A percentile compares a stretch with the other conserved stretches of the same genome.
phyloP scores from a whole-genome alignment of 2,329 filamentous ascomycete species.

The Hypoxylon sp. region DNA sequence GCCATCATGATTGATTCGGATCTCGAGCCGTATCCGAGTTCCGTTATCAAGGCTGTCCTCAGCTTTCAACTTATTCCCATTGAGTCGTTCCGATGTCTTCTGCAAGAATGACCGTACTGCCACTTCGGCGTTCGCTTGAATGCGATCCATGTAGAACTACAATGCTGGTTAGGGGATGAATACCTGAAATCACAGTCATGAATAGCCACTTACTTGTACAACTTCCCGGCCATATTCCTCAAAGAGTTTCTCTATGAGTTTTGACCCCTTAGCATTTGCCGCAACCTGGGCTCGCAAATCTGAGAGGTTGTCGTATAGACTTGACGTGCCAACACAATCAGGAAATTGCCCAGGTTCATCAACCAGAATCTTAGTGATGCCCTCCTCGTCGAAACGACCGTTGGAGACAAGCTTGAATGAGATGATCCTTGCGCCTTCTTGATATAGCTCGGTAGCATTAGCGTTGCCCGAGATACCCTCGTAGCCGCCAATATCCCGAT shows the following conservation, averaged over 20 bases:
- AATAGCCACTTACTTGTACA: constrained; percentile 46
- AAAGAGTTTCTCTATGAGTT: constrained; percentile 51
- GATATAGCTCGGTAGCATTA: constrained; percentile 52
- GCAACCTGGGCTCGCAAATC: constrained; percentile 59
- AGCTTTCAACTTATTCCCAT: constrained; percentile 67
- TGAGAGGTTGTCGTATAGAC: constrained; percentile 57
- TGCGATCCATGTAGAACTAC: constrained; percentile 55
- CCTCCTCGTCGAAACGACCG: constrained; percentile 53
- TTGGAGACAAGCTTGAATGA: constrained; percentile 54
- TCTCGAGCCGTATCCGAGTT: constrained; percentile 46
- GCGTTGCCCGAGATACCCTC: constrained; percentile 33
- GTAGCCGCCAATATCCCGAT: constrained; percentile 34
- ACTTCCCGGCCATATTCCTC: constrained; percentile 50
- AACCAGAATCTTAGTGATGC: constrained; percentile 48
- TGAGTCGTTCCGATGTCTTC: constrained; percentile 60
- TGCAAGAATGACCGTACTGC: constrained; percentile 51
- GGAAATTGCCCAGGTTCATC: constrained; percentile 51
- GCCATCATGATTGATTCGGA: constrained; percentile 72
- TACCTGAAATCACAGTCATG: no score
- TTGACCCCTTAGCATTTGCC: constrained; percentile 56
- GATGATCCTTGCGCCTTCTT: constrained; percentile 57
- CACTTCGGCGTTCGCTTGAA: constrained; percentile 57
- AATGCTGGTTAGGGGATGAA: not conserved
- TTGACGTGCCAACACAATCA: constrained; percentile 53
- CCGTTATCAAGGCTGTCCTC: constrained; percentile 80